These are phyloP conservation scores for Fusarium keratoplasticum DNA, from an alignment of 2,329 filamentous ascomycete species.

Conservation along the genomic window DNA sequence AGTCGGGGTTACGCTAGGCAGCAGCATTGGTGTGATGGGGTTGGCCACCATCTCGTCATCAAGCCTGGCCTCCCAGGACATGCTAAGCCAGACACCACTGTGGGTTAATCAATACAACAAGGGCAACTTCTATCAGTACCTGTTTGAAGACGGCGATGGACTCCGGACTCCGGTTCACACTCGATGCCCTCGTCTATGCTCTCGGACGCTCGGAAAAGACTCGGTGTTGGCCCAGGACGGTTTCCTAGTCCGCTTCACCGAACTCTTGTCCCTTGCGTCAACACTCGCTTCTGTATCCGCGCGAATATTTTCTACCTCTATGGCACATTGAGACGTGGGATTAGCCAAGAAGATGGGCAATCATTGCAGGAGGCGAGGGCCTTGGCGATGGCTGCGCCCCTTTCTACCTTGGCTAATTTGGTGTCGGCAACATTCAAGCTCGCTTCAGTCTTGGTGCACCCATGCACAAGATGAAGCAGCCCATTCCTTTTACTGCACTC, in stretches of 20 bases:
- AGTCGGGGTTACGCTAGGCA: conserved; percentile 59
- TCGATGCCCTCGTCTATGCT: conserved; percentile 38
- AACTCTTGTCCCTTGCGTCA: conserved; percentile 48
- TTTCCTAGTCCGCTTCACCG: conserved; percentile 57
- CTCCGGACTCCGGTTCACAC: conserved; percentile 38
- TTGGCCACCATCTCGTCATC: conserved; percentile 59
- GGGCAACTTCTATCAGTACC: conserved; percentile 52
- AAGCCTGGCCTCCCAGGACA: conserved; percentile 66
- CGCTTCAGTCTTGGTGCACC: conserved; percentile 69
- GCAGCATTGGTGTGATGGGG: conserved; percentile 53
- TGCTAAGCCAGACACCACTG: conserved; percentile 60
- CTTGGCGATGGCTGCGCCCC: conserved; percentile 42
- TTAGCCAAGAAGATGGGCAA: conserved; percentile 64
- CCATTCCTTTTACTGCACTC: not conserved
- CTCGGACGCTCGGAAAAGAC: conserved; percentile 30
- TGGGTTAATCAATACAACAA: conserved; percentile 59
- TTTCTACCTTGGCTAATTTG: conserved; percentile 31
- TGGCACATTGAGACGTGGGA: conserved; percentile 47
- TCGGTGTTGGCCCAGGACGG: conserved; percentile 55
- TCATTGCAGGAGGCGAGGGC: conserved; percentile 53
- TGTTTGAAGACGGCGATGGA: conserved; percentile 60
- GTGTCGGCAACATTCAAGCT: conserved; percentile 45
- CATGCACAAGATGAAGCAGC: conserved; percentile 71
- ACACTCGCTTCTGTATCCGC: conserved; percentile 56
- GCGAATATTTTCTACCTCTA: conserved; percentile 45